Conservation (phyloP, 495 filamentous ascomycete genomes). For the Arthonia radiata region DNA sequence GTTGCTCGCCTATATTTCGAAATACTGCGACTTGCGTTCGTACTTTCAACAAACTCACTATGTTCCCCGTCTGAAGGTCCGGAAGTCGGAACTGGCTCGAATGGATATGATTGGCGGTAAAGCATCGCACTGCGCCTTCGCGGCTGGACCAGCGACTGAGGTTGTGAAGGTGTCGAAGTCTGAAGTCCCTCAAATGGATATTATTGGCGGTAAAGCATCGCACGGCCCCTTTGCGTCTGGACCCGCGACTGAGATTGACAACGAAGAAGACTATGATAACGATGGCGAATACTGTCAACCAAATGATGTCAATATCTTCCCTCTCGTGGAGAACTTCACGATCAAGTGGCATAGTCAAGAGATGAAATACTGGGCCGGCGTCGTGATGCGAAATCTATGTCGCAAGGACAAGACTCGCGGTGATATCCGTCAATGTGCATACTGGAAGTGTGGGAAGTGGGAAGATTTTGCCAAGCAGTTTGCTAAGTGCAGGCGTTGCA, state of each 20-base stretch:
- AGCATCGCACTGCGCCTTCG: slow-evolving; percentile 11
- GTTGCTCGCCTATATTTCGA: slow-evolving; percentile 88
- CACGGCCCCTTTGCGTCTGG: slow-evolving; percentile 14
- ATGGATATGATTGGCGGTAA: too few relatives aligned
- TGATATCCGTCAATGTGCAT: slow-evolving; percentile 87
- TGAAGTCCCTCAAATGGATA: too few relatives aligned
- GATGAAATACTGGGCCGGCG: slow-evolving; percentile 98
- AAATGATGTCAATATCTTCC: slow-evolving; percentile 94
- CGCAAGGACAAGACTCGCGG: slow-evolving; percentile 87
- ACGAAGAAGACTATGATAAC: slow-evolving; percentile 29
- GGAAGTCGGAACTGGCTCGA: slow-evolving; percentile 48
- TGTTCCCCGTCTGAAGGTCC: slow-evolving; percentile 77
- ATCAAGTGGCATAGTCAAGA: slow-evolving; percentile 46
- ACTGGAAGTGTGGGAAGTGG: slow-evolving; percentile 95
- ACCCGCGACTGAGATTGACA: too few relatives aligned
- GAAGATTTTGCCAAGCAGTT: slow-evolving; percentile 89
- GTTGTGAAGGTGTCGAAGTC: slow-evolving; percentile 74
- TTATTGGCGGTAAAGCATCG: slow-evolving; percentile 12
- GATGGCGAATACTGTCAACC: slow-evolving; percentile 82
- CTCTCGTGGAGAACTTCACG: slow-evolving; percentile 92
- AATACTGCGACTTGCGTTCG: slow-evolving; percentile 84
- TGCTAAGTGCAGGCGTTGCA: slow-evolving; percentile 88
- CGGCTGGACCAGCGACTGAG: too few relatives aligned
- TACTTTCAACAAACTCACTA: slow-evolving; percentile 92
- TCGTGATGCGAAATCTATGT: slow-evolving; percentile 96